A percentile compares a stretch with the other conserved stretches of the same genome.
phyloP scores from a whole-genome alignment of 371 early-diverging fungal species.

The Nematocida sp. region DNA sequence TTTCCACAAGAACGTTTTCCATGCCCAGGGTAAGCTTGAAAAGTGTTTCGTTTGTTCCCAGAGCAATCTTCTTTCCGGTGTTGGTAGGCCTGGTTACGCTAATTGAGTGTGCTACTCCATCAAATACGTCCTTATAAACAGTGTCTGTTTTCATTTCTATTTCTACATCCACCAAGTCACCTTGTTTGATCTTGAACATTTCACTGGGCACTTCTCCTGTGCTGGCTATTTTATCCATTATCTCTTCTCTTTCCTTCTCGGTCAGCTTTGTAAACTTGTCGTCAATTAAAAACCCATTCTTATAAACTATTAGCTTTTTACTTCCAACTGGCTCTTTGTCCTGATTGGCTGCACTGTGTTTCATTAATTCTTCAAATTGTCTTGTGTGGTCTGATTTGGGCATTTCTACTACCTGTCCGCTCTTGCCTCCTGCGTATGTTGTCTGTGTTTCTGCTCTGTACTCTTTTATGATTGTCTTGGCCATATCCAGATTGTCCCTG shows the following conservation, averaged over 20 bases:
- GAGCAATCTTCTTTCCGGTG: conserved; percentile 2
- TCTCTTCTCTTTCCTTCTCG: conserved; percentile 7
- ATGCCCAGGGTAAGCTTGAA: conserved; percentile 28
- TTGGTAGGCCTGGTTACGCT: not conserved
- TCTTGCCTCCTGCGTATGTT: conserved; percentile 28
- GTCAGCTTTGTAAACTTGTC: conserved; percentile 23
- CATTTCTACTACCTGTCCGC: conserved; percentile 42
- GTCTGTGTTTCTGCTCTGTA: conserved; percentile 15
- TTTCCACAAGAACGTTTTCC: conserved; percentile 26
- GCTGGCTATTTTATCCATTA: conserved; percentile 21
- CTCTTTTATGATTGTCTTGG: conserved; percentile 35
- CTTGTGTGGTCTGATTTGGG: conserved; percentile 44
- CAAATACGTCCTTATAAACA: conserved; percentile 34
- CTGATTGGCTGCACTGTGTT: not conserved
- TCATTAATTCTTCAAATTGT: conserved; percentile 32
- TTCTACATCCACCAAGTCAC: conserved; percentile 47
- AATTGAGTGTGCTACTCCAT: conserved; percentile 5
- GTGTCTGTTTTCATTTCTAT: conserved; percentile 15
- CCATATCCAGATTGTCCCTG: conserved; percentile 16
- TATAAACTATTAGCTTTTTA: conserved; percentile 20
- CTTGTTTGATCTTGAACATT: conserved; percentile 28
- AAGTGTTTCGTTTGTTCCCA: not conserved
- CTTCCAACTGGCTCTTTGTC: not conserved
- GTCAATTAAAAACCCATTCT: conserved; percentile 45
- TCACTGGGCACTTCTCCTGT: conserved; percentile 50